phyloP scores from a whole-genome alignment of 352 stramenopile species.

The Phytophthora litchii region DNA sequence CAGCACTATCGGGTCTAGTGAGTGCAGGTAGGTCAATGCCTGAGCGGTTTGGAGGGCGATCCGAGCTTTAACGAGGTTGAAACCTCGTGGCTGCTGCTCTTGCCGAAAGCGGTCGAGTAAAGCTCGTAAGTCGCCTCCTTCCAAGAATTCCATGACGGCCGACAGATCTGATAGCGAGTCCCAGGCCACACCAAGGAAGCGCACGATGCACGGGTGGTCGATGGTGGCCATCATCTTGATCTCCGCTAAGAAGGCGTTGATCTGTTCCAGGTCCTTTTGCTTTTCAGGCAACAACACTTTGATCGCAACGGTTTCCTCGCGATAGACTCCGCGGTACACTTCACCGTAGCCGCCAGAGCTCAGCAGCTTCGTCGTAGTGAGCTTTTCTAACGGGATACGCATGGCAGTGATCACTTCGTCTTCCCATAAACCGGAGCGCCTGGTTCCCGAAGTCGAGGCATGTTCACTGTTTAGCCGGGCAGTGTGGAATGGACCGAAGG shows the following conservation, averaged over 20 bases:
- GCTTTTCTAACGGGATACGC: constrained; percentile 49
- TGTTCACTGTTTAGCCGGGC: not conserved
- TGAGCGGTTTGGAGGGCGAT: constrained; percentile 41
- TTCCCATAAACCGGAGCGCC: constrained; percentile 28
- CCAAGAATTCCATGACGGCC: constrained; percentile 57
- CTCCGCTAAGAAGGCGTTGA: constrained; percentile 50
- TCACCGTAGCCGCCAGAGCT: constrained; percentile 47
- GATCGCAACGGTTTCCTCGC: constrained; percentile 42
- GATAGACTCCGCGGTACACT: constrained; percentile 50
- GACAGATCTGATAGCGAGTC: constrained; percentile 42
- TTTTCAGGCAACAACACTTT: constrained; percentile 44
- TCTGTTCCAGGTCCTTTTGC: constrained; percentile 37
- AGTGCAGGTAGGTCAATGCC: constrained; percentile 53
- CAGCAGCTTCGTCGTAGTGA: constrained; percentile 35
- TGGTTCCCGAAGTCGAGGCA: not conserved
- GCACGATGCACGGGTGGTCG: constrained; percentile 56
- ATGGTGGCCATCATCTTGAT: constrained; percentile 37
- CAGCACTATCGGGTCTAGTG: constrained; percentile 38
- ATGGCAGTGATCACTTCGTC: constrained; percentile 28
- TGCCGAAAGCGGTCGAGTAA: constrained; percentile 35
- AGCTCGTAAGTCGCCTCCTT: constrained; percentile 36
- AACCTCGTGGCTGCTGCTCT: constrained; percentile 16
- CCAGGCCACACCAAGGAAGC: constrained; percentile 57
- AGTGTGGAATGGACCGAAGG: constrained; percentile 24
- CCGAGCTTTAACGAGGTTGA: constrained; percentile 34